Percentiles rank a stretch among this genome's conserved stretches.
Conservation (phyloP, 1,284 basidiomycete genomes). For the Coniferiporia weirii region DNA sequence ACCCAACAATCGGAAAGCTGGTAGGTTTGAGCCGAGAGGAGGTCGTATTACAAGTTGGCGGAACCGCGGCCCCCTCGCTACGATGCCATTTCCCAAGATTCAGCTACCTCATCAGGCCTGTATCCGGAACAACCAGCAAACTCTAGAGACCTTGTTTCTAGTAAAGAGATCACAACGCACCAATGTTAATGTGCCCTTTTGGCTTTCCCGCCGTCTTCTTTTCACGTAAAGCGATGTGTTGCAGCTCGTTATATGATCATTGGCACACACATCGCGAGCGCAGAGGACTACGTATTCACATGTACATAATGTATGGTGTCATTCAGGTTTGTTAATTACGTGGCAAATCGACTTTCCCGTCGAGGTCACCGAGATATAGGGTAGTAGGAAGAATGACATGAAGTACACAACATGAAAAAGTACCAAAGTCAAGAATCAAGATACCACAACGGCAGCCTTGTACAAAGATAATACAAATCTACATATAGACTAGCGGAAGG, state of each 20-base stretch:
- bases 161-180: background rate
- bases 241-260: too few relatives aligned
- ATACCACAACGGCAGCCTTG: background rate
- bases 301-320: too few relatives aligned
- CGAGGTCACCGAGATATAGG: too few relatives aligned
- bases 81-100: constrained; percentile 48
- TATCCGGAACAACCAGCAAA: background rate
- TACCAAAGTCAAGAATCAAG: background rate
- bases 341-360: too few relatives aligned
- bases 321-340: too few relatives aligned
- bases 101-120: constrained; percentile 23
- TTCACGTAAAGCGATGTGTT: too few relatives aligned
- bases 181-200: background rate
- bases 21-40: constrained; percentile 46
- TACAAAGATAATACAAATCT: background rate
- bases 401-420: too few relatives aligned
- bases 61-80: constrained; percentile 32
- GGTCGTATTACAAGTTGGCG: constrained; percentile 41
- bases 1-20: constrained; percentile 36
- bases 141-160: background rate
- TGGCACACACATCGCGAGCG: too few relatives aligned
- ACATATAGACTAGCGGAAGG: background rate
- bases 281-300: too few relatives aligned
- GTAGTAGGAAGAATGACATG: too few relatives aligned
- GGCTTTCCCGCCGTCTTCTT: background rate